These are phyloP conservation scores for Bolboschoenoplectus hybrid DNA, from an alignment of 202 grass and related monocot genomes.

Conservation along the genomic window DNA sequence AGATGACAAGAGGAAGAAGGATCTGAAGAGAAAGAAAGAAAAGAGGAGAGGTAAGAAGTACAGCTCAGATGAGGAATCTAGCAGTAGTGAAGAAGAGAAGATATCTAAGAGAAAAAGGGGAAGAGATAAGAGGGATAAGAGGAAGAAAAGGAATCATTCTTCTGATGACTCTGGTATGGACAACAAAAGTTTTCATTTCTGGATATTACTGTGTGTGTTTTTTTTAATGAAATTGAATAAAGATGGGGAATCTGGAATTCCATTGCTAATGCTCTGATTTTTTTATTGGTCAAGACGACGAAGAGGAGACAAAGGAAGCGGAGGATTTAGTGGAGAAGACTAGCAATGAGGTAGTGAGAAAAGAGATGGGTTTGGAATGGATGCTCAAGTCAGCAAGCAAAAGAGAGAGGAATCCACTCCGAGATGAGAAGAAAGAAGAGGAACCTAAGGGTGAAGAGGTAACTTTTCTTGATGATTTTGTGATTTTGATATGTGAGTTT, in stretches of 20 bases:
- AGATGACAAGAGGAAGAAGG: conserved; percentile 33
- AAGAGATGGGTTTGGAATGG: conserved; percentile 92
- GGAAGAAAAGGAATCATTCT: conserved; percentile 38
- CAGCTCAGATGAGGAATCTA: conserved; percentile 47
- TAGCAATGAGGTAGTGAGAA: conserved; percentile 62
- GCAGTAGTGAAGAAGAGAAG: conserved; percentile 44
- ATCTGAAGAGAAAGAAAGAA: conserved; percentile 41
- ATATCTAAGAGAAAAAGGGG: conserved; percentile 47
- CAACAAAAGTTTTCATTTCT: not conserved
- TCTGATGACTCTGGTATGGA: conserved; percentile 36
- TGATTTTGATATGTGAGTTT: conserved; percentile 23
- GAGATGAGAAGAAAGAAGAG: conserved; percentile 43
- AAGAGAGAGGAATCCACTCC: conserved; percentile 41
- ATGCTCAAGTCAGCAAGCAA: conserved; percentile 73
- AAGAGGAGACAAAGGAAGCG: conserved; percentile 13
- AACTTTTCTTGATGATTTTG: conserved; percentile 20
- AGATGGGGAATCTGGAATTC: not conserved
- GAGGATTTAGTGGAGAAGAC: conserved; percentile 40
- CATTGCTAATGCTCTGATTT: conserved; percentile 24
- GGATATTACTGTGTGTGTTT: not conserved
- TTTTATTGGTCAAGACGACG: conserved; percentile 31
- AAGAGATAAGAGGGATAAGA: conserved; percentile 49
- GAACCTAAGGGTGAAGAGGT: conserved; percentile 62
- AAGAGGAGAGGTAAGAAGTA: conserved; percentile 44
- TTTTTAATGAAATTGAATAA: not conserved